A percentile compares a stretch with the other conserved stretches of the same genome.
phyloP scores from a whole-genome alignment of 331 rosid genomes.

The Pyracantha coccinea region DNA sequence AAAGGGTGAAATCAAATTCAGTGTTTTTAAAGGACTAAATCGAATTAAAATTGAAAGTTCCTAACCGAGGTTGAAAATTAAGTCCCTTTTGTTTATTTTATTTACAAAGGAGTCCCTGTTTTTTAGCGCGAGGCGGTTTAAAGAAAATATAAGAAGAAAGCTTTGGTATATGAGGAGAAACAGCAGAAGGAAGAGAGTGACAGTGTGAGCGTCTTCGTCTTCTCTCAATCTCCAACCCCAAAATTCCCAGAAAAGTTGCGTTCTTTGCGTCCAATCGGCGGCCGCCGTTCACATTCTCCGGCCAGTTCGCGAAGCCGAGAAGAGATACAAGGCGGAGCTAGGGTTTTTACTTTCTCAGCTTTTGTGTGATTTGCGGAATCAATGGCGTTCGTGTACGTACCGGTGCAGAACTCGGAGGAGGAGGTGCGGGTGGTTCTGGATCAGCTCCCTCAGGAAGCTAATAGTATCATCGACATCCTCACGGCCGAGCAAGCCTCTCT shows the following conservation, averaged over 20 bases:
- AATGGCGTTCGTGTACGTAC: slow-evolving; percentile 87
- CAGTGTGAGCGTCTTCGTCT: background rate
- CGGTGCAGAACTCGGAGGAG: slow-evolving; percentile 98
- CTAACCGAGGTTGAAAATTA: no score
- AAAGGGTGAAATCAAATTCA: no score
- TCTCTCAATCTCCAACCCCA: background rate
- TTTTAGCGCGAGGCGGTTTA: background rate
- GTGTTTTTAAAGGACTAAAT: no score
- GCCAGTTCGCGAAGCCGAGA: background rate
- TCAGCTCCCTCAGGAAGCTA: slow-evolving; percentile 92
- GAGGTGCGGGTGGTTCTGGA: slow-evolving; percentile 96
- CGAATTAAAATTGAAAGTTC: no score
- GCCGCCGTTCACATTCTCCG: background rate
- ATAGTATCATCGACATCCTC: slow-evolving; percentile 88
- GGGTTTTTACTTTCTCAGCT: slow-evolving; percentile 23
- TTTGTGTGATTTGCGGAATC: background rate
- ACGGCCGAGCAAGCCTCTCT: slow-evolving; percentile 99
- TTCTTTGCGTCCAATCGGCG: background rate
- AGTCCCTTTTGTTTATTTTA: no score
- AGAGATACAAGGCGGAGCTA: slow-evolving; percentile 6
- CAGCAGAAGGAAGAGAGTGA: background rate
- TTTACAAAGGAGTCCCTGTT: no score
- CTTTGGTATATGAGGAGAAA: background rate
- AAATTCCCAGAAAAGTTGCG: background rate
- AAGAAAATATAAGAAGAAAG: background rate